Conservation (phyloP, 805 yeast genomes). For the Ogataea angusta region DNA sequence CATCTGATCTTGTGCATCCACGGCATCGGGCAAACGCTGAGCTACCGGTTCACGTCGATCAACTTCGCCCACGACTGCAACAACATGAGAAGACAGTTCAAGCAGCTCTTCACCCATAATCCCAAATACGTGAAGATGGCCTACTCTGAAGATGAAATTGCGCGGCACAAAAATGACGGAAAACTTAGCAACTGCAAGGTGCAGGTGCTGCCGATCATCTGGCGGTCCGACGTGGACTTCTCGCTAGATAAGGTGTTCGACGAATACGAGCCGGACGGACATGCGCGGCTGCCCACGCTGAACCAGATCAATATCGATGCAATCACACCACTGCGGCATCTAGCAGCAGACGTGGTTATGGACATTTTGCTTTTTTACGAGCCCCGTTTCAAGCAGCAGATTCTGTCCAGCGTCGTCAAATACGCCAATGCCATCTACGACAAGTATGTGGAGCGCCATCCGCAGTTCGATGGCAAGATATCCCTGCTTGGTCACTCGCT, state of each 20-base stretch:
- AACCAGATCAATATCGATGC: conserved; percentile 75
- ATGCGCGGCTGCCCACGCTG: conserved; percentile 54
- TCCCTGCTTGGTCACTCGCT: conserved; percentile 88
- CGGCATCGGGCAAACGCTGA: conserved; percentile 91
- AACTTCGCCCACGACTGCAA: conserved; percentile 86
- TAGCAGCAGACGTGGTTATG: conserved; percentile 82
- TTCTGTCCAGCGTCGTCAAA: conserved; percentile 55
- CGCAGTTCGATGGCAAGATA: conserved; percentile 73
- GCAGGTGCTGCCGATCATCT: conserved; percentile 86
- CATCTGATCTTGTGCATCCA: conserved; percentile 82
- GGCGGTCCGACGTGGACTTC: conserved; percentile 81
- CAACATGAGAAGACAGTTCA: conserved; percentile 56
- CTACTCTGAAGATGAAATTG: conserved; percentile 28
- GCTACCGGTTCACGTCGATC: conserved; percentile 72
- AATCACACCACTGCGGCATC: conserved; percentile 67
- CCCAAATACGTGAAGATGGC: conserved; percentile 40
- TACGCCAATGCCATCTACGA: conserved; percentile 64
- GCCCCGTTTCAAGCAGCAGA: conserved; percentile 58
- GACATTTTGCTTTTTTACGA: conserved; percentile 82
- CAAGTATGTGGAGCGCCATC: conserved; percentile 59
- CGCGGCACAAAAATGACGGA: conserved; percentile 19
- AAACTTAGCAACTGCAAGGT: conserved; percentile 48
- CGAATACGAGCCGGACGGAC: conserved; percentile 36
- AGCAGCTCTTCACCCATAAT: conserved; percentile 41
- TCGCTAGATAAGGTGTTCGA: conserved; percentile 42